Percentiles rank a stretch among this genome's conserved stretches.
Evolutionary conservation across 116 monocot species (phyloP).

Genomic region (Dioscorea cayenensis): DNA sequence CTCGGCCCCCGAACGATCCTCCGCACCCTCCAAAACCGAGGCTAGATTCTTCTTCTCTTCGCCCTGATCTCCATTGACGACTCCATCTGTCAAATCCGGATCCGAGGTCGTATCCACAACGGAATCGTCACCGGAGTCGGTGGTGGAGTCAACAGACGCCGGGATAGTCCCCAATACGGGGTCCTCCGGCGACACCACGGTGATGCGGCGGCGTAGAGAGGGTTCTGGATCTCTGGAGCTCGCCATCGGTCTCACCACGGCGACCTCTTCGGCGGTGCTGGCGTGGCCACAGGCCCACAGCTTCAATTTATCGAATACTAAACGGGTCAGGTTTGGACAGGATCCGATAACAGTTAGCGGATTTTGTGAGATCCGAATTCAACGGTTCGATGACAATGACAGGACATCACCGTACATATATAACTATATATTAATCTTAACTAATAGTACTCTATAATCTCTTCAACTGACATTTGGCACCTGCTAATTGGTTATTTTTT

Average conservation of each 20-base stretch:
- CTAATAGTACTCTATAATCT: too few relatives aligned
- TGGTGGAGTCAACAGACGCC: not conserved
- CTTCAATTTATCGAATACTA: too few relatives aligned
- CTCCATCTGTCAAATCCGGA: not conserved
- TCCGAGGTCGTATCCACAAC: not conserved
- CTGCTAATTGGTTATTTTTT: too few relatives aligned
- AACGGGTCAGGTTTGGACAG: too few relatives aligned
- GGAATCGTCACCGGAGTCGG: conserved; percentile 1
- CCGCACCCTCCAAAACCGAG: not conserved
- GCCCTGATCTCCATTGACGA: not conserved
- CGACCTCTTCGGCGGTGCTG: too few relatives aligned
- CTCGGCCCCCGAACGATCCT: not conserved
- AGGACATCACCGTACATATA: too few relatives aligned
- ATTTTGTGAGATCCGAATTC: too few relatives aligned
- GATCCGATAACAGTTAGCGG: too few relatives aligned
- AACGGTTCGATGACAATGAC: too few relatives aligned
- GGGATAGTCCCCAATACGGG: not conserved
- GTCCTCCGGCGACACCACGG: not conserved
- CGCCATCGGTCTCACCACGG: not conserved
- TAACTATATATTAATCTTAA: too few relatives aligned
- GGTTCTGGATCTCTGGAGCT: not conserved
- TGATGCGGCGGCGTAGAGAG: not conserved
- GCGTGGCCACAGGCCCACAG: too few relatives aligned
- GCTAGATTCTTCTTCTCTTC: not conserved
- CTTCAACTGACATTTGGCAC: too few relatives aligned